These are phyloP conservation scores for Edaphochlamys debaryana DNA, from an alignment of 139 green algal genomes.

Conservation along the genomic window DNA sequence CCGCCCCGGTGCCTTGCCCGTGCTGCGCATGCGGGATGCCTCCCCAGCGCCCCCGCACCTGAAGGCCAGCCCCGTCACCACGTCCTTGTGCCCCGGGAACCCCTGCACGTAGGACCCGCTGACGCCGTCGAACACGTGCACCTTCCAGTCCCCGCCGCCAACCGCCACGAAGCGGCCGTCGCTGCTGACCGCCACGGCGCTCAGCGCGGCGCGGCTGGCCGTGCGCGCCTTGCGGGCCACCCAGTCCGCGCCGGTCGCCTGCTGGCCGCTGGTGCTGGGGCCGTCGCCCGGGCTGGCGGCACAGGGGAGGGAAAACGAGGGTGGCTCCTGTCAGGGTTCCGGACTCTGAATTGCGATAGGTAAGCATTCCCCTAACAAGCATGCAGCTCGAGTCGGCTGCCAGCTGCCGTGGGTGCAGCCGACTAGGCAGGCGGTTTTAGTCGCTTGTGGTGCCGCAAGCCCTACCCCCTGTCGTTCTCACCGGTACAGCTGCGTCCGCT, in stretches of 20 bases:
- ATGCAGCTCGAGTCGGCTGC: too few relatives aligned
- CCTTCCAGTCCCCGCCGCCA: constrained; percentile 80
- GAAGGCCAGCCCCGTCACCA: constrained; percentile 85
- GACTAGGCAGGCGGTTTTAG: too few relatives aligned
- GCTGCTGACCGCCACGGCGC: constrained; percentile 70
- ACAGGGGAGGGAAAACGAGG: too few relatives aligned
- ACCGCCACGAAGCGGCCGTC: constrained; percentile 83
- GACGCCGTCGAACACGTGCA: constrained; percentile 89
- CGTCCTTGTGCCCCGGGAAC: constrained; percentile 66
- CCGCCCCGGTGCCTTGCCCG: not conserved
- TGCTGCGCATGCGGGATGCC: too few relatives aligned
- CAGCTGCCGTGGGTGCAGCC: too few relatives aligned
- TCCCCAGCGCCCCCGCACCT: not conserved
- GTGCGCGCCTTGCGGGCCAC: constrained; percentile 24
- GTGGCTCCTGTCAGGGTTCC: too few relatives aligned
- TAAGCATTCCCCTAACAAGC: too few relatives aligned
- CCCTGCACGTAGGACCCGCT: constrained; percentile 45
- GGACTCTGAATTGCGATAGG: too few relatives aligned
- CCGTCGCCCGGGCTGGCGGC: constrained; percentile 3
- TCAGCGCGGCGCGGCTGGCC: constrained; percentile 55
- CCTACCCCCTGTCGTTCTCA: not conserved
- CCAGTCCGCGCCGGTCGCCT: constrained; percentile 32
- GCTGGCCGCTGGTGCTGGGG: not conserved
- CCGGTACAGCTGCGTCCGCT: constrained; percentile 50
- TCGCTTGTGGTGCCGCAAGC: too few relatives aligned